Base-by-base conservation (phyloP, 129 eudicot species). In the Tagetes erecta region DNA sequence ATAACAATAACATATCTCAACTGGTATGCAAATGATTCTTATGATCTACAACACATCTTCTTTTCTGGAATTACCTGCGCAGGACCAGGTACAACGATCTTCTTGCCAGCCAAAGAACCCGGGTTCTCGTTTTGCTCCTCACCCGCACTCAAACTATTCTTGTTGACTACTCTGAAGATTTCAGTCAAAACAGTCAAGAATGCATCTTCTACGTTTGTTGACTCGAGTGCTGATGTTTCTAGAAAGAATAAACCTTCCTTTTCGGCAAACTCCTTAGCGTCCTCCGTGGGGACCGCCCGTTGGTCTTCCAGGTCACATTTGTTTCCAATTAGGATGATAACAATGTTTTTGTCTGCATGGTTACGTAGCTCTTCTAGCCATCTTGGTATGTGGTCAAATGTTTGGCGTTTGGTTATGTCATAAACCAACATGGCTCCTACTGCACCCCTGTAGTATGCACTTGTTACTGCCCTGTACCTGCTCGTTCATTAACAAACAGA, bases 191-290 rank as follows among this genome's bases (percentile, higher is more conserved):
- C 95, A 10, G 98, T 93, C 68, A 68, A 50, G 78, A 93, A 93
- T 3, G 98, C 96, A 11, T 87, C 86, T 80, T 93, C 98, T 68
- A 93, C 96, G 8, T 93, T 93, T 33, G 95, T 90, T 68, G 98
- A 88, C 58, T 87, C 86, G 12, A 92, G 80, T 4, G 98, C 98
- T 0, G 98, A 92, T 56, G 98, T 92, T 83, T 92, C 98, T 38
- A 92, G 70, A 72, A 92, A 92, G 85, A 92, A 92, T 14, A 92
- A 69, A 70, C 96, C 98, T 87, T 92, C 98, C 71, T 87, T 89
- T 50, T 92, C 81, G 20, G 98, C 96, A 78, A 89, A 89, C 55
- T 89, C 98, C 65, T 83, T 87, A 40, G 98, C 98, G 64, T 92
- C 98, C 83, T 92, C 98, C 0, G 96, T 89, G 53, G 96, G 85